Conservation (phyloP, 257 asterid genomes). For the Leptodermis oblonga region DNA sequence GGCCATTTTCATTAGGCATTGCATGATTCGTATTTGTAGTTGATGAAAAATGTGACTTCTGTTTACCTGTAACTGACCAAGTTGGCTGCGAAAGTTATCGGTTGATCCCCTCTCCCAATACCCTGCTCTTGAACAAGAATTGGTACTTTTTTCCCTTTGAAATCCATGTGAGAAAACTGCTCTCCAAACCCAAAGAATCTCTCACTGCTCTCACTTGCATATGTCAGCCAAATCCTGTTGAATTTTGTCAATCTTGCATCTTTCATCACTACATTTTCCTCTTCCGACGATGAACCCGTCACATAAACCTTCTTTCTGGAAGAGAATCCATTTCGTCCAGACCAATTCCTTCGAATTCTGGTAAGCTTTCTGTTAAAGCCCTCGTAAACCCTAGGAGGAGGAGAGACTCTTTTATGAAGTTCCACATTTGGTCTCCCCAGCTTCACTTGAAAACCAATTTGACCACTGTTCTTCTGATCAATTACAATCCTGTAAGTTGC, state of each 20-base stretch:
- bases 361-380: constrained; percentile 38
- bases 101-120: constrained; percentile 97
- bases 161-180: constrained; percentile 88
- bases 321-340: constrained; percentile 41
- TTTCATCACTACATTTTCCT: constrained; percentile 46
- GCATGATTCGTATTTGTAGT: not conserved
- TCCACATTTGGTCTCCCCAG: constrained; percentile 51
- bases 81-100: constrained; percentile 92
- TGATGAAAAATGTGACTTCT: not conserved
- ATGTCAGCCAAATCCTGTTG: constrained; percentile 67
- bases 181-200: constrained; percentile 84
- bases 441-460: constrained; percentile 70
- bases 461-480: constrained; percentile 59
- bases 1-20: constrained; percentile 2
- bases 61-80: constrained; percentile 88
- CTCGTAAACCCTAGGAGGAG: constrained; percentile 55
- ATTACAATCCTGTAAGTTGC: constrained; percentile 77
- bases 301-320: constrained; percentile 34
- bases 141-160: constrained; percentile 81
- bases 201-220: constrained; percentile 73
- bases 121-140: constrained; percentile 97
- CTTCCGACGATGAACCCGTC: constrained; percentile 46
- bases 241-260: constrained; percentile 33
- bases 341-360: constrained; percentile 38
- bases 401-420: constrained; percentile 36